These are phyloP conservation scores for Corrigiola litoralis DNA, from an alignment of 179 eudicot species.

Conservation along the genomic window DNA sequence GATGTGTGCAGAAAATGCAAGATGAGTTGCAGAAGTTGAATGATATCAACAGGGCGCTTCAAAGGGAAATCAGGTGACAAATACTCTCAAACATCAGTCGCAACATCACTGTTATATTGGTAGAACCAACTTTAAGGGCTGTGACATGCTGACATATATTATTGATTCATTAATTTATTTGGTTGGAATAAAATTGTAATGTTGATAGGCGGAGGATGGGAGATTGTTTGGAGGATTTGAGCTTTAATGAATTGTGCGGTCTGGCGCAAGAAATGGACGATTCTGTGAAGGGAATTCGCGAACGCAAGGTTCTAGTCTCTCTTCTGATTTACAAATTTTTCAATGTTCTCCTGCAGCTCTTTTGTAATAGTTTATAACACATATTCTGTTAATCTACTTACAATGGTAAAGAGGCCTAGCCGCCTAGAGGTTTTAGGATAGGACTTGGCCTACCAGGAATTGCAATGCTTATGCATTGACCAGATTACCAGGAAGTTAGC, in stretches of 20 bases:
- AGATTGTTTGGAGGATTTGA: conserved; percentile 33
- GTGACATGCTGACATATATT: background rate
- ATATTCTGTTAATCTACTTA: no score
- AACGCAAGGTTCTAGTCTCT: conserved; percentile 31
- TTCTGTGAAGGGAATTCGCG: conserved; percentile 23
- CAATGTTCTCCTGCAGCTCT: no score
- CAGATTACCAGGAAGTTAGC: no score
- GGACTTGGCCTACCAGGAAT: no score
- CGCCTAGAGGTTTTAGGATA: no score
- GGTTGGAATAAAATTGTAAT: background rate
- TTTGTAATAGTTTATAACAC: no score
- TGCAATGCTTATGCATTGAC: no score
- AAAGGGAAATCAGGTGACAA: conserved; percentile 31
- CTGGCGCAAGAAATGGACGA: conserved; percentile 33
- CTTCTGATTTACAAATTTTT: no score
- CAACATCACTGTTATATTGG: no score
- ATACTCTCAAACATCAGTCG: background rate
- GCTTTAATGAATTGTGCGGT: conserved; percentile 16
- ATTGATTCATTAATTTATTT: background rate
- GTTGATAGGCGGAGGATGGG: conserved; percentile 37
- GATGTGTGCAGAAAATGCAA: conserved; percentile 33
- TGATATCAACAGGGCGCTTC: conserved; percentile 22
- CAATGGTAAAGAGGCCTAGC: no score
- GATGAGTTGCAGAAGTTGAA: conserved; percentile 24
- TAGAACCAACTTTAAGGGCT: no score